These are phyloP conservation scores for Talaromyces trachyspermus DNA, from an alignment of 495 filamentous ascomycete genomes.

Conservation along the genomic window DNA sequence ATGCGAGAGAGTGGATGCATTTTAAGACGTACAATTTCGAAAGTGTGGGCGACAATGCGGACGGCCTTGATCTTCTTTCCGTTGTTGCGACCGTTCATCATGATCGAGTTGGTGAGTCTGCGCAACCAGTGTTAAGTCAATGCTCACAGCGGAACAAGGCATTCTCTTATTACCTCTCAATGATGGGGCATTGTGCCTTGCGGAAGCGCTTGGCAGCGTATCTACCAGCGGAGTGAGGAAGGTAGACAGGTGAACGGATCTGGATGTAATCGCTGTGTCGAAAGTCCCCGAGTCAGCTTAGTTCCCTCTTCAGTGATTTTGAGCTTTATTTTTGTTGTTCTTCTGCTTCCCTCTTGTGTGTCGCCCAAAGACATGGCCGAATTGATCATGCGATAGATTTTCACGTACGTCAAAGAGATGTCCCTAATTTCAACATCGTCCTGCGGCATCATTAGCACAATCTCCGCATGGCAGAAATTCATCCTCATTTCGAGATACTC, in stretches of 20 bases:
- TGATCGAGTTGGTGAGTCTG: conserved; percentile 93
- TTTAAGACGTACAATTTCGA: conserved; percentile 94
- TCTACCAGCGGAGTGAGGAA: conserved; percentile 95
- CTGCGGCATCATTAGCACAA: not conserved
- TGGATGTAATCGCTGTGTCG: conserved; percentile 91
- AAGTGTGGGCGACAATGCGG: conserved; percentile 96
- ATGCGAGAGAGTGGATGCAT: not conserved
- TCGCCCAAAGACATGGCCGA: conserved; percentile 17
- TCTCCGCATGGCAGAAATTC: not conserved
- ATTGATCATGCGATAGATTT: conserved; percentile 15
- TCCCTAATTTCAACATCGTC: conserved; percentile 99
- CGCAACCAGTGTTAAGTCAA: not conserved
- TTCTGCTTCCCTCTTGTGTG: not conserved
- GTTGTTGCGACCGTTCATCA: conserved; percentile 99
- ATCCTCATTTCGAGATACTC: conserved; percentile 2
- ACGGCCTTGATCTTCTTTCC: conserved; percentile 99
- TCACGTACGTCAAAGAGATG: conserved; percentile 96
- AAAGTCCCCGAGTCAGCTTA: conserved; percentile 40
- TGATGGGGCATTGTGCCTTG: conserved; percentile 99
- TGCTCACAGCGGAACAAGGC: not conserved
- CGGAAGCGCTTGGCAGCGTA: conserved; percentile 99
- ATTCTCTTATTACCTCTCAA: conserved; percentile 58
- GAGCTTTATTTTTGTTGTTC: not conserved
- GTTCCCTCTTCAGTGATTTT: conserved; percentile 7
- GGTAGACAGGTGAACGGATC: conserved; percentile 96